Percentiles rank a stretch among this genome's conserved stretches.
phyloP scores from a whole-genome alignment of 768 basidiomycete genomes.

The Leccinum rimulosum region DNA sequence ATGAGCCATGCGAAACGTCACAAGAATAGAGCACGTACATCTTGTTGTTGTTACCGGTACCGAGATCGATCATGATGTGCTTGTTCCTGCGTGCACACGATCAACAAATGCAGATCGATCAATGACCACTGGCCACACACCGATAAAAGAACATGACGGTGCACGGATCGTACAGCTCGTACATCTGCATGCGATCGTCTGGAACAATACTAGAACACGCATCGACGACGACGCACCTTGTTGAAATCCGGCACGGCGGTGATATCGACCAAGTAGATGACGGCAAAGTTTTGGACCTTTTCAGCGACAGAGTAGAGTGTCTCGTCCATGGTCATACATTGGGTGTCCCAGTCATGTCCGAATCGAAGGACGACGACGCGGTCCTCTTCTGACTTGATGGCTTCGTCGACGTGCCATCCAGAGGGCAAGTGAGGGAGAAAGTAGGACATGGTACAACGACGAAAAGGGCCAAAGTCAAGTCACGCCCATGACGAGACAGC shows the following conservation, averaged over 20 bases:
- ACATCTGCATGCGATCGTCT: constrained; percentile 66
- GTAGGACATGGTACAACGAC: constrained; percentile 63
- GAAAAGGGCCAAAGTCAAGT: background rate
- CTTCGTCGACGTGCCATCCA: constrained; percentile 99
- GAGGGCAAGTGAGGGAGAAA: constrained; percentile 86
- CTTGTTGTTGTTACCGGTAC: constrained; percentile 99
- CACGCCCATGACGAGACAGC: background rate
- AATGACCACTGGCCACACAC: constrained; percentile 41
- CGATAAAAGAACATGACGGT: constrained; percentile 99
- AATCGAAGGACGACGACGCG: constrained; percentile 93
- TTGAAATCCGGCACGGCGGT: constrained; percentile 98
- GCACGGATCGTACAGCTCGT: constrained; percentile 95
- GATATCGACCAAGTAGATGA: constrained; percentile 94
- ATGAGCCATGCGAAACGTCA: background rate
- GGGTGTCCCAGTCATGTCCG: constrained; percentile 88
- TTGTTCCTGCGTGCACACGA: constrained; percentile 64
- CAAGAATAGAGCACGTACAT: constrained; percentile 56
- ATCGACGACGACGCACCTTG: constrained; percentile 54
- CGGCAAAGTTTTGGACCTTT: constrained; percentile 98
- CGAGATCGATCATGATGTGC: constrained; percentile 99
- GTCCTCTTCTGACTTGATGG: constrained; percentile 97
- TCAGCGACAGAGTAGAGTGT: constrained; percentile 89
- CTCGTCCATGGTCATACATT: constrained; percentile 99
- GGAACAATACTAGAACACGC: background rate
- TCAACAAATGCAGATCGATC: background rate